Base-by-base conservation (phyloP, 2,329 filamentous ascomycete species). In the Furcasterigmium furcatum region DNA sequence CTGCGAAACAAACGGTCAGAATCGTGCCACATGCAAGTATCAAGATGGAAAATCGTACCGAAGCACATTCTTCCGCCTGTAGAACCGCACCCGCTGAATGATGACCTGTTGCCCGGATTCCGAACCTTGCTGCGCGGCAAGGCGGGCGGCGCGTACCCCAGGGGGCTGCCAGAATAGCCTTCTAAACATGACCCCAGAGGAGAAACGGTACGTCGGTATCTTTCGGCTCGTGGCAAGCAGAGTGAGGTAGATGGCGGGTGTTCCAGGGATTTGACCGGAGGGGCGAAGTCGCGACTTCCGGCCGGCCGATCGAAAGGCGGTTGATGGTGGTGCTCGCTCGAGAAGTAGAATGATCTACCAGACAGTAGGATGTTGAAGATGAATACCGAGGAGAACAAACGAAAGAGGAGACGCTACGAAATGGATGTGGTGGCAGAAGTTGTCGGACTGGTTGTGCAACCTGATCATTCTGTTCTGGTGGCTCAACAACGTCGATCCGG, bases 21-120 rank as follows among this genome's bases (percentile, higher is more conserved):
- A 19, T 20, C 5, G 12, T 7, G 10, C 12, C 16, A 25, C 18
- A 22, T 9, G n/a, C 24, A 14, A 27, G 18, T n/a, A n/a, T n/a
- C n/a, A 16, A 9, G 27, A 35, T 16, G 8, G n/a, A 19, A 7
- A 35, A 7, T 10, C 12, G 39, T 36, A 36, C 14, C 13, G 34
- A 9, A 24, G 10, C 3, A 42, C 10, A 14, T 42, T 34, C 27
- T 27, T 30, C 18, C 27, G 16, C 6, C 12, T n/a, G 25, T 20
- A 34, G 5, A 42, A 22, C 14, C 40, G 27, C 18, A 55, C 50
- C 30, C 49, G 49, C 32, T 55, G 52, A 4, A 55, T 24, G 5
- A 41, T 30, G 24, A 54, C 45, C 7, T 46, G 42, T 14, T 42
- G 43, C 19, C 36, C 40, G 14, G 42, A 18, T 9, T n/a, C 19